A percentile compares a stretch with the other conserved stretches of the same genome.
phyloP scores from a whole-genome alignment of 306 rosid genomes.

The Acacia melanoxylon region DNA sequence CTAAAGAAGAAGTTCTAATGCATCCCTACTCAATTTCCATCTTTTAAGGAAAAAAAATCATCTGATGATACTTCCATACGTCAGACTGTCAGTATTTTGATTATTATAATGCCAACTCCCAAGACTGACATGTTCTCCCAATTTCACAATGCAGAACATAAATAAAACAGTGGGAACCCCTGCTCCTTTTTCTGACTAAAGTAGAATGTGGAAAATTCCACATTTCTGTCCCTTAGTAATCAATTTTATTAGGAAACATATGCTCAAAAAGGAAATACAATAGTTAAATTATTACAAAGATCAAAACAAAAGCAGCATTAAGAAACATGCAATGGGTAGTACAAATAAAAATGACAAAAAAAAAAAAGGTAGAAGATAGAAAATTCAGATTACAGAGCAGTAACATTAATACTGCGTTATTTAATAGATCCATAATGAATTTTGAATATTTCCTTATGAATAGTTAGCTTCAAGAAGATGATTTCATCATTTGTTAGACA shows the following conservation, averaged over 20 bases:
- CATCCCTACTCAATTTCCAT: slow-evolving; percentile 15
- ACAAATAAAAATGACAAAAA: background rate
- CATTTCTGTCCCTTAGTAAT: slow-evolving; percentile 3
- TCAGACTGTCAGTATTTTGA: background rate
- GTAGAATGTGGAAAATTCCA: background rate
- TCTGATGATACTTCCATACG: background rate
- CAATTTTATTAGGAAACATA: background rate
- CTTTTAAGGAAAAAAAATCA: background rate
- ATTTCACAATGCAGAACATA: slow-evolving; percentile 16
- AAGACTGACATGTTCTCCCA: background rate
- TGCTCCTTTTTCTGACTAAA: slow-evolving; percentile 20
- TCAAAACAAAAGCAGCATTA: background rate
- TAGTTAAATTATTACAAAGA: slow-evolving; percentile 12
- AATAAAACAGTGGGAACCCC: slow-evolving; percentile 19
- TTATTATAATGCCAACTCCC: background rate
- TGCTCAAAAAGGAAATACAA: slow-evolving; percentile 1
- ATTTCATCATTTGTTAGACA: background rate
- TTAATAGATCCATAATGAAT: background rate
- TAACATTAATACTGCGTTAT: background rate
- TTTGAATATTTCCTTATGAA: slow-evolving; percentile 8
- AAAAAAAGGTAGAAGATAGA: background rate
- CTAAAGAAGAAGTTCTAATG: background rate
- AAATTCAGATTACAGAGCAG: slow-evolving; percentile 16
- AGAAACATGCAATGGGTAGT: background rate
- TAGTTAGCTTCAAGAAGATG: slow-evolving; percentile 25